A percentile compares a stretch with the other conserved stretches of the same genome.
Evolutionary conservation across 2,329 filamentous ascomycete species (phyloP).

Genomic region (Trichoderma lentiforme): DNA sequence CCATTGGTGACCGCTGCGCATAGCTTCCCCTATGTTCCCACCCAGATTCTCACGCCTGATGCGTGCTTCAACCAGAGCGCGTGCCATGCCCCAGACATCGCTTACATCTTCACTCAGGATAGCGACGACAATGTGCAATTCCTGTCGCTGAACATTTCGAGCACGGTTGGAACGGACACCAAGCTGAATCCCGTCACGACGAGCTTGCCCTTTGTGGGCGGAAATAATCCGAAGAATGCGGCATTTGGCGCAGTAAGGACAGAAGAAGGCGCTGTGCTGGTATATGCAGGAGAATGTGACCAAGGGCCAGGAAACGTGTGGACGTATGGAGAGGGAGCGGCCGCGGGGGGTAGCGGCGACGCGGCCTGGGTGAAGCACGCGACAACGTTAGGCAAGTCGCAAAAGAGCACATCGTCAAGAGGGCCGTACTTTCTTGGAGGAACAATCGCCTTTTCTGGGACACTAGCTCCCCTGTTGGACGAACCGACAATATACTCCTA

Average conservation of each 20-base stretch:
- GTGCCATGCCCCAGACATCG: conserved; percentile 43
- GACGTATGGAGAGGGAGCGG: conserved; percentile 55
- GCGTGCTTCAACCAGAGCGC: conserved; percentile 39
- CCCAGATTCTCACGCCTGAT: conserved; percentile 61
- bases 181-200: conserved; percentile 50
- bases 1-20: conserved; percentile 37
- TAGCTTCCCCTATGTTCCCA: conserved; percentile 72
- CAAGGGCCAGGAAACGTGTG: conserved; percentile 58
- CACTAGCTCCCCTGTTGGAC: conserved; percentile 50
- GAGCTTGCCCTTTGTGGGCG: conserved; percentile 59
- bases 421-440: conserved; percentile 51
- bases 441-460: conserved; percentile 65
- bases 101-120: conserved; percentile 67
- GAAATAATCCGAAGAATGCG: conserved; percentile 42
- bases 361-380: conserved; percentile 30
- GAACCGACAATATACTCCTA: conserved; percentile 67
- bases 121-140: conserved; percentile 48
- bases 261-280: conserved; percentile 64
- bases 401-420: conserved; percentile 22
- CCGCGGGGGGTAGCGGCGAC: conserved; percentile 24
- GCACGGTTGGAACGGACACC: conserved; percentile 48
- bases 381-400: conserved; percentile 22
- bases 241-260: conserved; percentile 68
- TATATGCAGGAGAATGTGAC: conserved; percentile 72
- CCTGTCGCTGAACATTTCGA: conserved; percentile 63